phyloP scores from a whole-genome alignment of 2,329 filamentous ascomycete genomes.

The Colletotrichum sp. region DNA sequence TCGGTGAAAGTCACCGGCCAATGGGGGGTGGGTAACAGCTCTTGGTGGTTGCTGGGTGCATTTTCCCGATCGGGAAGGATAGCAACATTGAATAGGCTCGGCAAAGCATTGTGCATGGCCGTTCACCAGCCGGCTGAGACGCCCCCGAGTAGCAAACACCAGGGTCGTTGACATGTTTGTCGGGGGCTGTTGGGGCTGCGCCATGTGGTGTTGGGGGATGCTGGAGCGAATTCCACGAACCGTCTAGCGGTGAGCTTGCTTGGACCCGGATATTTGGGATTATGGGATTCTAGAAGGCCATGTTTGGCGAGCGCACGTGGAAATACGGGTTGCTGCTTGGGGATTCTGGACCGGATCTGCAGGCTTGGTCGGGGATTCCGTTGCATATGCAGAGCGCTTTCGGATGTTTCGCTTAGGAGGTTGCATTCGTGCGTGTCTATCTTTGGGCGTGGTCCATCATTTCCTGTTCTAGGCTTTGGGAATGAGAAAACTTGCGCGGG shows the following conservation, averaged over 20 bases:
- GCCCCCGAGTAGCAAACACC: neutral
- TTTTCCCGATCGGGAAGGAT: neutral
- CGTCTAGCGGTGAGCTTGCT: neutral
- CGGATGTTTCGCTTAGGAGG: neutral
- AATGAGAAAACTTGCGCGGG: neutral
- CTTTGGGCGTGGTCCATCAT: neutral
- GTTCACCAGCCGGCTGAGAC: neutral
- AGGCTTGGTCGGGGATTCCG: neutral
- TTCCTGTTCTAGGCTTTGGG: neutral
- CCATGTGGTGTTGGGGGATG: neutral
- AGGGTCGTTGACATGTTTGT: neutral
- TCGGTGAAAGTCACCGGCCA: neutral
- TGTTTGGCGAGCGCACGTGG: slow-evolving; percentile 20
- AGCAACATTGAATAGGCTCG: neutral
- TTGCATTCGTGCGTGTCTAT: neutral
- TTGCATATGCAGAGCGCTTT: neutral
- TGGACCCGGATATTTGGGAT: neutral
- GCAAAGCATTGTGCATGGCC: neutral
- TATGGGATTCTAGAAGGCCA: neutral
- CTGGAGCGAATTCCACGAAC: neutral
- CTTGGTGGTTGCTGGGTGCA: neutral
- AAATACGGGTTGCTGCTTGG: slow-evolving; percentile 56
- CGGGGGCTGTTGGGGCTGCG: neutral
- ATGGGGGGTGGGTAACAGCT: neutral
- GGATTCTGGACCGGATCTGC: slow-evolving; percentile 50